Conservation (phyloP, 495 filamentous ascomycete genomes). For the Penicillium waksmanii region DNA sequence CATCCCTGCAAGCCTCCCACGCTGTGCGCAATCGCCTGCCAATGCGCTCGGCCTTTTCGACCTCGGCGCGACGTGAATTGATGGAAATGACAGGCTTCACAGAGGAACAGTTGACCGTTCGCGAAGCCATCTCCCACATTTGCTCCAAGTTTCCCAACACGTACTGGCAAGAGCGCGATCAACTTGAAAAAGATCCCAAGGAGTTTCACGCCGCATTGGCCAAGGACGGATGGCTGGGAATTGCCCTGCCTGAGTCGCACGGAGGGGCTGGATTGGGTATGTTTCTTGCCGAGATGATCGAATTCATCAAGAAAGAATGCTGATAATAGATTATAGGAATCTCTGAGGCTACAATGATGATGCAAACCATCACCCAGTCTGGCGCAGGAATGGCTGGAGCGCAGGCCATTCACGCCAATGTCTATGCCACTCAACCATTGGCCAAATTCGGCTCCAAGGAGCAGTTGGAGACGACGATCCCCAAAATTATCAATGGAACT, state of each 20-base stretch:
- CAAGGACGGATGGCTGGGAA: conserved; percentile 83
- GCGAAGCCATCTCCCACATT: conserved; percentile 69
- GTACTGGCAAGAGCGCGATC: conserved; percentile 75
- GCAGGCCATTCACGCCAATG: conserved; percentile 75
- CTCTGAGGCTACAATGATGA: conserved; percentile 82
- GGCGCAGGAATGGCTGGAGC: conserved; percentile 80
- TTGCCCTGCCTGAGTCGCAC: conserved; percentile 71
- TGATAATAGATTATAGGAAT: conserved; percentile 44
- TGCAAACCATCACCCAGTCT: conserved; percentile 78
- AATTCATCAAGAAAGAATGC: background rate
- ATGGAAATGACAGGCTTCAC: conserved; percentile 78
- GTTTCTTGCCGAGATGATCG: conserved; percentile 14
- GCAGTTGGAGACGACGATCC: conserved; percentile 63
- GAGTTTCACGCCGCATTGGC: conserved; percentile 76
- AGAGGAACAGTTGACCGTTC: conserved; percentile 69
- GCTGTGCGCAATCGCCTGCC: background rate
- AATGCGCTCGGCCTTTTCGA: conserved; percentile 32
- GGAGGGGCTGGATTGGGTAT: conserved; percentile 76
- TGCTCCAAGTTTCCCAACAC: conserved; percentile 64
- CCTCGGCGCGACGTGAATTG: conserved; percentile 38
- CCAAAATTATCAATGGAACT: conserved; percentile 68
- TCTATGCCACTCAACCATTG: conserved; percentile 78
- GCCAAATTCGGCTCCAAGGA: conserved; percentile 67
- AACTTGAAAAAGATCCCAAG: conserved; percentile 67
- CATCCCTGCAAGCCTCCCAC: background rate